Base-by-base conservation (phyloP, 2,329 filamentous ascomycete species). In the Helotiales sp. region DNA sequence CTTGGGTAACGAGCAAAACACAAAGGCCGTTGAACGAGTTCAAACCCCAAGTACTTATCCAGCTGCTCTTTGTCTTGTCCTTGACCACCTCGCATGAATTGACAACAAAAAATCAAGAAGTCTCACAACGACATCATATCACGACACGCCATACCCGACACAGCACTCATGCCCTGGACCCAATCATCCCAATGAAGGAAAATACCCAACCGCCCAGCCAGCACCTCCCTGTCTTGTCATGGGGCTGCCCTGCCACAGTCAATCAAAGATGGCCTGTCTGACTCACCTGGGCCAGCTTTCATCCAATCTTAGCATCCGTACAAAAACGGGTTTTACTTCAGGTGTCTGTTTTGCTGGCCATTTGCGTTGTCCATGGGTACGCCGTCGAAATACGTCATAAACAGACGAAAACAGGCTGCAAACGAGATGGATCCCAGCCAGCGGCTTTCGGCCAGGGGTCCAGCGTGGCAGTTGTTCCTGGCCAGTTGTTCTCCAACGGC, bases 221-320 rank as follows among this genome's bases (percentile, higher is more conserved):
- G 30, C 28, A 34, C 28, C 6, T 7, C 52, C 52, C 28, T 20
- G 32, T 22, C 52, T 8, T 13, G 20, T 24, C 30, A 20, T 28
- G 34, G 34, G 55, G 26, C 24, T 59, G 34, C 57, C 57, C 57
- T 60, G 57, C 57, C 57, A 60, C 57, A 30, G 30, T 47, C 34
- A 60, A 52, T 52, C 59, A 52, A n/a, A 50, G 43, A 52, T 34
- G 43, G 13, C 47, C 30, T 55, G 47, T 54, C 50, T 30, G 63
- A 65, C 47, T 52, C 55, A 54, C 17, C 34, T 40, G 24, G n/a
- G 6, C 11, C 30, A n/a, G 11, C 22, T 24, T 24, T 55, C 45
- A 60, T 60, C 54, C 54, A 60, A 60, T 60, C 55, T 52, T 20
- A n/a, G n/a, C n/a, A n/a, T n/a, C n/a, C n/a, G n/a, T n/a, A n/a